phyloP scores from a whole-genome alignment of 176 grass and related monocot genomes.

The Lolium multiflorum region DNA sequence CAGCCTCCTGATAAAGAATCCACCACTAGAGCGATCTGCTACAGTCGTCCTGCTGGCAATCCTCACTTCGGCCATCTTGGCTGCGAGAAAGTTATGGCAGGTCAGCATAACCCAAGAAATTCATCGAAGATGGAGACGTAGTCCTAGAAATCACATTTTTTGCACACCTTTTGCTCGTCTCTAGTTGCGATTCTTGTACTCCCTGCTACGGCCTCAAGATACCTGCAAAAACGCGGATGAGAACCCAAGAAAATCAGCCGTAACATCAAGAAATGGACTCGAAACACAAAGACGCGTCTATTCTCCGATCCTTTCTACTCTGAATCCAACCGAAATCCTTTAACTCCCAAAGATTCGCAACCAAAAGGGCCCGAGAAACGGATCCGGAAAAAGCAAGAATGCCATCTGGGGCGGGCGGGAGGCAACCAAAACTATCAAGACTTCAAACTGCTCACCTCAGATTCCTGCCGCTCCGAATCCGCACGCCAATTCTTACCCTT shows the following conservation, averaged over 20 bases:
- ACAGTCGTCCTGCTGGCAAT: slow-evolving; percentile 28
- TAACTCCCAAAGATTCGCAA: background rate
- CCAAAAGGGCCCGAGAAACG: background rate
- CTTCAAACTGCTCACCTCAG: slow-evolving; percentile 28
- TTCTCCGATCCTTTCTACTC: background rate
- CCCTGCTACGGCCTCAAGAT: too few species aligned
- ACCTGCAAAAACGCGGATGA: slow-evolving; percentile 18
- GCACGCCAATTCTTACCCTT: background rate
- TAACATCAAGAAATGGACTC: slow-evolving; percentile 4
- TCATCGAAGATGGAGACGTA: background rate
- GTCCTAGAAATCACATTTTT: background rate
- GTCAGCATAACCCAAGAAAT: slow-evolving; percentile 25
- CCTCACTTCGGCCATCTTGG: slow-evolving; percentile 61
- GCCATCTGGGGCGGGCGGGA: background rate
- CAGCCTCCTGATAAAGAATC: slow-evolving; percentile 63
- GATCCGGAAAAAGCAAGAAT: background rate
- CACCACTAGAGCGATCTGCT: slow-evolving; percentile 45
- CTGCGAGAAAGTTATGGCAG: slow-evolving; percentile 6
- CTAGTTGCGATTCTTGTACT: too few species aligned
- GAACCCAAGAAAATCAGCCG: background rate
- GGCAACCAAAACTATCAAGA: background rate
- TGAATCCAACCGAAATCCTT: background rate
- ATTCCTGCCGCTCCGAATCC: background rate
- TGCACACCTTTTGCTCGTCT: too few species aligned
- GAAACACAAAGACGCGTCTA: background rate